Evolutionary conservation across 1,139 yeast species (phyloP), one percentile per base, ranked within the genome.

Genomic region (Saccharomyces hybrid): DNA sequence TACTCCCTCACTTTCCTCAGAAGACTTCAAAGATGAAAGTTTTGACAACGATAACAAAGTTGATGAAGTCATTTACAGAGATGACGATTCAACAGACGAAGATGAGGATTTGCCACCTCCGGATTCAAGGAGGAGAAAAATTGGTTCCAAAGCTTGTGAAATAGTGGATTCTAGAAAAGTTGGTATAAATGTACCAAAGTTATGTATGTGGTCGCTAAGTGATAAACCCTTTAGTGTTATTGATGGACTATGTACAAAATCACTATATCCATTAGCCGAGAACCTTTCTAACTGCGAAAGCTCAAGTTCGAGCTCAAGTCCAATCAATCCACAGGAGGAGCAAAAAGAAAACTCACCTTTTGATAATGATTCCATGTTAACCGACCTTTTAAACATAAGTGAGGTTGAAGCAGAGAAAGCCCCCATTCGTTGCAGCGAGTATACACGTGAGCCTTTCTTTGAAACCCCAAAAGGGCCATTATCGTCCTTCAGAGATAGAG

Each of bases 121-220:
- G 3, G 79, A 86, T 5, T 75, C 81, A 11, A 76, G 79, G 54
- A 77, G 75, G 53, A 76, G 77, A 52, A 75, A 72, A 49, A 72
- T 83, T 38, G 95, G 90, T 0, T 82, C 89, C 7, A 84, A 86
- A 62, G 82, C 87, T 2, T 90, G 91, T 61, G 98, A 93, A 69
- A 89, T 93, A 11, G 78, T 93, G 21, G 85, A 96, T 7, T 85
- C 95, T 1, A 86, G 90, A 52, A 84, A 86, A 6, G 84, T 88
- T 29, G 91, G 91, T 56, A 83, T 91, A 58, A 75, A 96, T 54
- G 97, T 98, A 2, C 99, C 99, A 2, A 80, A 88, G 29, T 75
- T 93, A 57, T 98, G 97, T 0, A 86, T 96, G 1, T 93, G 98
- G 96, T 82, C 85, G 12, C 86, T 96, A 27, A 88, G 83, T 57